Conservation (phyloP, 495 filamentous ascomycete species). For the Podospora fimiseda region DNA sequence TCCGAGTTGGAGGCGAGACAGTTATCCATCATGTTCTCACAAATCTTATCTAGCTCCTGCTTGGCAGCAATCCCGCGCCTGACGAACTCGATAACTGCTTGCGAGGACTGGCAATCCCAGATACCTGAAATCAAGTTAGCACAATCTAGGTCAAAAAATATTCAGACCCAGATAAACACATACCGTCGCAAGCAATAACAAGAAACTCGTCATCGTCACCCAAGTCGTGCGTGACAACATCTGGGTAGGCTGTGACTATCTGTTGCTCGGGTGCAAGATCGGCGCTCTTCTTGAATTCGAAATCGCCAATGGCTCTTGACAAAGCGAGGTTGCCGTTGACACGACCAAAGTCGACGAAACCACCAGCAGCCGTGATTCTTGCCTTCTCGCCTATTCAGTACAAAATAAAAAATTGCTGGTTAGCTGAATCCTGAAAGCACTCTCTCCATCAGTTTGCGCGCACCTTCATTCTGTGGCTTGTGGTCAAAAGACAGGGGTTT, state of each 20-base stretch:
- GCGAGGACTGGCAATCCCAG: conserved; percentile 98
- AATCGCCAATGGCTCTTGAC: conserved; percentile 95
- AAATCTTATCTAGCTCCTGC: conserved; percentile 86
- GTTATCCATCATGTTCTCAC: conserved; percentile 99
- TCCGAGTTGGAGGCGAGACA: conserved; percentile 95
- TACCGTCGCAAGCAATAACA: conserved; percentile 95
- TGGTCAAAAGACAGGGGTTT: conserved; percentile 97
- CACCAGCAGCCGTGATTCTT: conserved; percentile 87
- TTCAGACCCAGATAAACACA: neutral
- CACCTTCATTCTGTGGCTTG: conserved; percentile 97
- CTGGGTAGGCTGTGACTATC: conserved; percentile 94
- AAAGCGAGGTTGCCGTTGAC: conserved; percentile 98
- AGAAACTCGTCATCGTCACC: conserved; percentile 94
- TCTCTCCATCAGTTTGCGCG: no score
- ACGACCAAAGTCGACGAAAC: conserved; percentile 96
- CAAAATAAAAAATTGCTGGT: conserved; percentile 12
- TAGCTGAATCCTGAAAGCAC: no score
- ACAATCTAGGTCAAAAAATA: conserved; percentile 10
- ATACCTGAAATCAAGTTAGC: conserved; percentile 56
- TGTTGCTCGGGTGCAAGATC: conserved; percentile 94
- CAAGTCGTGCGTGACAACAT: conserved; percentile 84
- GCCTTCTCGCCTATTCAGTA: conserved; percentile 76
- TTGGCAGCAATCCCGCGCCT: conserved; percentile 91
- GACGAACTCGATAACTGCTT: conserved; percentile 95
- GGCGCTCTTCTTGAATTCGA: conserved; percentile 99